Evolutionary conservation across 768 basidiomycete species (phyloP).

Genomic region (Mycena chlorophos): DNA sequence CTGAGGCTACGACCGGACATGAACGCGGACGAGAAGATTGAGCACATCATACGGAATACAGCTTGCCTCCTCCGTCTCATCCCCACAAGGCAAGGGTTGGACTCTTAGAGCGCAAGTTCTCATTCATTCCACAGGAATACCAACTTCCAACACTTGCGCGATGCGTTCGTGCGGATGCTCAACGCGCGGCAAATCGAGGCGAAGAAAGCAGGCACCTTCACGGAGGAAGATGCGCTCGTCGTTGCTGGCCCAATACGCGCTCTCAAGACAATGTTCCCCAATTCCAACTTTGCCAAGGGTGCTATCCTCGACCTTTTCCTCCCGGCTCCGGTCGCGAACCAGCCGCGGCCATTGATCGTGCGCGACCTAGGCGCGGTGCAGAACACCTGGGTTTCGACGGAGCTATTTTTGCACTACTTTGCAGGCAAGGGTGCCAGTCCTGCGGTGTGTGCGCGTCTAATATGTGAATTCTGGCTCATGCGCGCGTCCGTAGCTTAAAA

Average conservation of each 20-base stretch:
- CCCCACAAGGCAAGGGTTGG: no score
- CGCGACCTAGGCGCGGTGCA: slow-evolving; percentile 74
- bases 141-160: slow-evolving; percentile 75
- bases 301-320: slow-evolving; percentile 69
- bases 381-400: slow-evolving; percentile 71
- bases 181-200: slow-evolving; percentile 57
- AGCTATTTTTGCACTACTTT: slow-evolving; percentile 76
- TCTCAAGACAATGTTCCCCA: slow-evolving; percentile 77
- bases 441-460: slow-evolving; percentile 48
- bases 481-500: slow-evolving; percentile 44
- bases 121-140: no score
- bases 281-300: slow-evolving; percentile 64
- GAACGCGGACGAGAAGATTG: slow-evolving; percentile 67
- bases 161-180: slow-evolving; percentile 79
- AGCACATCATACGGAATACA: slow-evolving; percentile 63
- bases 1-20: slow-evolving; percentile 55
- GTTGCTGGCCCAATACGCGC: slow-evolving; percentile 66
- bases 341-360: slow-evolving; percentile 59
- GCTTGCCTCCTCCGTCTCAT: slow-evolving; percentile 71
- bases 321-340: slow-evolving; percentile 52
- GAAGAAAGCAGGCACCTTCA: slow-evolving; percentile 51
- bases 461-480: neutral
- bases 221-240: slow-evolving; percentile 57
- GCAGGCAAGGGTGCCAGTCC: slow-evolving; percentile 71
- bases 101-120: no score